Conservation (phyloP, 371 early-diverging fungal genomes). For the Syncephalastrum racemosum region DNA sequence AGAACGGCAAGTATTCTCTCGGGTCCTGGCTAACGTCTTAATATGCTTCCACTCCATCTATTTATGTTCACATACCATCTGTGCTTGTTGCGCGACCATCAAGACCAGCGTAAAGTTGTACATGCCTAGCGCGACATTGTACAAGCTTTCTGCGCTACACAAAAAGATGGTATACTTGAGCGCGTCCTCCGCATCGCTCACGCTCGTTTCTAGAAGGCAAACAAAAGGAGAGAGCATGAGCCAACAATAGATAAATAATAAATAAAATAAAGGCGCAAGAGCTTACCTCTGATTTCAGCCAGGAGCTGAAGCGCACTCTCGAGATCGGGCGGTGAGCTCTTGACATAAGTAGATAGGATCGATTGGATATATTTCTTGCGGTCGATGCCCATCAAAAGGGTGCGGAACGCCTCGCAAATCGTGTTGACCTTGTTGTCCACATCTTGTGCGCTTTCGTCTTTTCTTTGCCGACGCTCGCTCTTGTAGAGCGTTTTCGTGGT, state of each 20-base stretch:
- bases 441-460: conserved; percentile 5
- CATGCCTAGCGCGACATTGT: conserved; percentile 91
- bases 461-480: conserved; percentile 18
- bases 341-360: conserved; percentile 85
- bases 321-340: conserved; percentile 82
- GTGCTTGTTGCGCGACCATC: conserved; percentile 94
- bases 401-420: conserved; percentile 76
- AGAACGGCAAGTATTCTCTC: conserved; percentile 90
- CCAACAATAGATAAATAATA: conserved; percentile 22
- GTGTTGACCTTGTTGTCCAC: conserved; percentile 69
- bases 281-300: conserved; percentile 55
- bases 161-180: conserved; percentile 92
- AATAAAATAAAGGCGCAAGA: no score
- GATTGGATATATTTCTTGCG: conserved; percentile 73
- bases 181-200: conserved; percentile 76
- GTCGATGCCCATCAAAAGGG: conserved; percentile 60
- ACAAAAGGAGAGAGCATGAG: conserved; percentile 41
- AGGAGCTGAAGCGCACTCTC: conserved; percentile 76
- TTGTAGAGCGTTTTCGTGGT: conserved; percentile 68
- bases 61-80: conserved; percentile 48
- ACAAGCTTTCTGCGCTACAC: conserved; percentile 83
- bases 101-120: conserved; percentile 91
- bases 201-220: conserved; percentile 34
- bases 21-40: conserved; percentile 66
- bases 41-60: neutral